Evolutionary conservation across 345 rosid species (phyloP).

Genomic region (Lepidium africanum): DNA sequence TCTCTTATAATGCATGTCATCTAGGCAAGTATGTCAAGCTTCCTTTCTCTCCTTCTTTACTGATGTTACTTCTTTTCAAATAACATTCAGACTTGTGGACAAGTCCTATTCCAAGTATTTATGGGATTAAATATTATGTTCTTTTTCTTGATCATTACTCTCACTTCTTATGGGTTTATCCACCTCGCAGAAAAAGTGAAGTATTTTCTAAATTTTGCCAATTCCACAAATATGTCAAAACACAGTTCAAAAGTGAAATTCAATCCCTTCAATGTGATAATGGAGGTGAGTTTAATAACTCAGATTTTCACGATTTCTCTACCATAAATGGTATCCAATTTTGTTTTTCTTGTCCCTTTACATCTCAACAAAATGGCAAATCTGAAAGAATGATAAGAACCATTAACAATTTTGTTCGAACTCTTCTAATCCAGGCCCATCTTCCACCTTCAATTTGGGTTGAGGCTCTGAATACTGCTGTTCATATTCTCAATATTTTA

Average conservation of each 20-base stretch:
- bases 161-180: background rate
- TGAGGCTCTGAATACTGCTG: too few relatives aligned
- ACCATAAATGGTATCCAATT: too few relatives aligned
- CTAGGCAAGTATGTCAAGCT: too few relatives aligned
- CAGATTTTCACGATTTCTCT: too few relatives aligned
- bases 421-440: too few relatives aligned
- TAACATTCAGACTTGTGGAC: background rate
- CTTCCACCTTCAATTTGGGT: too few relatives aligned
- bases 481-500: too few relatives aligned
- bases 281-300: background rate
- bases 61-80: background rate
- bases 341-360: too few relatives aligned
- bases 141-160: background rate
- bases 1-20: background rate
- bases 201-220: background rate
- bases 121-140: background rate
- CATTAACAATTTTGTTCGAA: too few relatives aligned
- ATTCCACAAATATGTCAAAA: background rate
- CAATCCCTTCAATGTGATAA: too few relatives aligned
- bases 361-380: too few relatives aligned
- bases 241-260: background rate
- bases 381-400: too few relatives aligned
- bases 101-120: background rate
- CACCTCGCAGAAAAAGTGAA: background rate
- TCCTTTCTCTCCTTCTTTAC: background rate